Evolutionary conservation across 1,139 yeast genomes (phyloP), one percentile per base, ranked within the genome.

Genomic region (Arxiozyma heterogenica): DNA sequence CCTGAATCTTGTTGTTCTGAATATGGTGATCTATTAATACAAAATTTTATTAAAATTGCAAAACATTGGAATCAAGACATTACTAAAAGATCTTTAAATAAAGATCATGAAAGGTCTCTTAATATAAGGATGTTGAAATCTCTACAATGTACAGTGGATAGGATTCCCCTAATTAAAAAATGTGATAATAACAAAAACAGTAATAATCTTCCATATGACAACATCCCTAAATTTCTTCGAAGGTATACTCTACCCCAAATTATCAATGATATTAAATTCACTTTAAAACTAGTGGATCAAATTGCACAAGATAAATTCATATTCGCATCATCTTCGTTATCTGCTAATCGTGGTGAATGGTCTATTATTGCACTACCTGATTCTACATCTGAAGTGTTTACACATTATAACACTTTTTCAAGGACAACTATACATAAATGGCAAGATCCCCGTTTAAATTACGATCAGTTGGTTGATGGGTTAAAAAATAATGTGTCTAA

Each of bases 1-100:
- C 98, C 98, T 0, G 99, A 94, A 65, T 89, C 97, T 0, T 81
- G 93, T 45, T 89, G 96, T 64, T 90, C 98, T 0, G 73, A 75
- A 15, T 65, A 72, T 51, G 98, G 98, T 1, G 75, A 68, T 3
- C 66, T 70, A 8, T 69, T 93, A 54, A 67, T 91, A 3, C 59
- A 62, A 23, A 86, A 86, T 64, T 93, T 93, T 66, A 78, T 88
- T 73, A 41, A 56, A 0, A 58, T 82, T 39, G 88, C 94, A 0
- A 51, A 55, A 1, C 58, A 62, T 0, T 75, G 70, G 64, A 80
- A 80, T 59, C 59, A 44, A 11, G 5, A 39, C 7, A 27, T 41
- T 7, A 49, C 52, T n/a, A 27, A 22, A 21, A 25, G 71, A 48
- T 41, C 38, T 22, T 17, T 15, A 39, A 41, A 15, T 46, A 57